Evolutionary conservation across 495 filamentous ascomycete genomes (phyloP), one percentile per base, ranked within the genome.

Genomic region (Xylaria longipes): DNA sequence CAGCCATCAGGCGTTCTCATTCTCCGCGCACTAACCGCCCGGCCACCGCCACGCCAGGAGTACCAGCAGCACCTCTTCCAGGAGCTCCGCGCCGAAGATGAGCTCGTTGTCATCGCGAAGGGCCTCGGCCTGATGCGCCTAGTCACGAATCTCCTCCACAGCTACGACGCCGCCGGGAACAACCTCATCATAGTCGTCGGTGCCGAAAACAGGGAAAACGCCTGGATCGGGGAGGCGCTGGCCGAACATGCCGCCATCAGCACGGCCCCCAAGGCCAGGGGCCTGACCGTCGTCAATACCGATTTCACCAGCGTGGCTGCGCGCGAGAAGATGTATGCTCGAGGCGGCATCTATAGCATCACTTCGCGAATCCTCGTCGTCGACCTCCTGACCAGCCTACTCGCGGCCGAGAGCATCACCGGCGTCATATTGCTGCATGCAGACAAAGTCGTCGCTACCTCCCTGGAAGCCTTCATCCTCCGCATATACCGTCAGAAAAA

Each of bases 331-430:
- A 90, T 97, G 83, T 99, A 99, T 82, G 82, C 88, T 1, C 85
- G 89, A 70, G 96, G 96, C 33, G 96, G 96, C 65, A 92, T 98
- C 78, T 93, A 97, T 82, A 97, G 95, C 86, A 91, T 98, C 76
- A 99, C 96, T 37, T 97, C 94, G 46, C 92, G 95, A 74, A 99
- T 99, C 72, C 81, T 99, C 67, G 92, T 98, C 12, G 93, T 97
- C 31, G 96, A 99, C 82, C 84, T 98, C 66, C 80, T 99, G 71
- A 96, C 94, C 39, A 89, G 88, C 87, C 87, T 98, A 62, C 83
- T 98, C 57, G 87, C 95, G 73, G 90, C 94, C 0, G 91, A 93
- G 73, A 96, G 88, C 33, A 91, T 99, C 70, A 97, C 95, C 6
- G 96, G 96, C 2, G 80, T 99, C 65, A 82, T 99, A 46, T 88